phyloP scores from a whole-genome alignment of 805 yeast species.

The Candida maesae region DNA sequence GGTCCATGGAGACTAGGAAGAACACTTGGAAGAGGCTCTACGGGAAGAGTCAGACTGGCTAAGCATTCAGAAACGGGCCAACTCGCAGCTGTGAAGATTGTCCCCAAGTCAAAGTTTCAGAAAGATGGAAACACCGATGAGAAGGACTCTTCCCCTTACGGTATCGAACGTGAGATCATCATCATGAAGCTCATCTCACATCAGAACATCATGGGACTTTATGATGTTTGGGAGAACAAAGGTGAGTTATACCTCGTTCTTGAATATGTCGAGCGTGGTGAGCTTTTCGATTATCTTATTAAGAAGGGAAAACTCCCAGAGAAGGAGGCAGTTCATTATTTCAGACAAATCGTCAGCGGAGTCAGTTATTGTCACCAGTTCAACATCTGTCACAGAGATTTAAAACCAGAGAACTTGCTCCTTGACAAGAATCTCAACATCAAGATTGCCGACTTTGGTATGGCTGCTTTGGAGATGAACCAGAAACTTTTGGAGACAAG shows the following conservation, averaged over 20 bases:
- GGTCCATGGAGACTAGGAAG: conserved; percentile 98
- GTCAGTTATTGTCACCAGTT: conserved; percentile 81
- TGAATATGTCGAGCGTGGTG: conserved; percentile 98
- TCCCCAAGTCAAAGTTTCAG: conserved; percentile 75
- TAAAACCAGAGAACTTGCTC: conserved; percentile 76
- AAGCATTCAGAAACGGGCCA: conserved; percentile 80
- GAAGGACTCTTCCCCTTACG: conserved; percentile 66
- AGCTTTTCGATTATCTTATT: conserved; percentile 85
- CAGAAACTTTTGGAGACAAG: conserved; percentile 86
- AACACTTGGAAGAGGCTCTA: conserved; percentile 94
- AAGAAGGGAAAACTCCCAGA: conserved; percentile 87
- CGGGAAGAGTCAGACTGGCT: conserved; percentile 92
- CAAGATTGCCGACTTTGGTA: conserved; percentile 97
- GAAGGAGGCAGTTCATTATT: conserved; percentile 84
- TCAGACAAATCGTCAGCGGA: conserved; percentile 80
- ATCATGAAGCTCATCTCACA: conserved; percentile 80
- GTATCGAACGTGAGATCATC: conserved; percentile 82
- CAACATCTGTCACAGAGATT: conserved; percentile 84
- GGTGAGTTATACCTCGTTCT: conserved; percentile 79
- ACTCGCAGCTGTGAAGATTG: conserved; percentile 94
- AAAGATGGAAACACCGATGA: conserved; percentile 31
- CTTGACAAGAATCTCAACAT: conserved; percentile 83
- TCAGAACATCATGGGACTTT: conserved; percentile 72
- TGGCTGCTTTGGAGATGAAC: conserved; percentile 93
- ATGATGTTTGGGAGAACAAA: conserved; percentile 86